A percentile compares a stretch with the other conserved stretches of the same genome.
Conservation (phyloP, 768 basidiomycete genomes). For the Amanita phalloides region DNA sequence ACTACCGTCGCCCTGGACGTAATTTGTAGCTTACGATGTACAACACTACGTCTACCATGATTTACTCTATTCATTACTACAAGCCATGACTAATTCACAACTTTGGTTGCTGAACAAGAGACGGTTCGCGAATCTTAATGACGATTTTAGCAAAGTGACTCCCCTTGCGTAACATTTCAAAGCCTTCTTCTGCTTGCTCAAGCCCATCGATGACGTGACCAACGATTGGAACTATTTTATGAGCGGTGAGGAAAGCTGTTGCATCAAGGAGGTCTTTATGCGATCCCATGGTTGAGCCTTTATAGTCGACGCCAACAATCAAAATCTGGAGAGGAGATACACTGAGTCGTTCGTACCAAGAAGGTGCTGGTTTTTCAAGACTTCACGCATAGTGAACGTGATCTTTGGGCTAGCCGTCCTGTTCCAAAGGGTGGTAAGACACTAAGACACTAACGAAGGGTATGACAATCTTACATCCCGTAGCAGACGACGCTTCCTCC, state of each 20-base stretch:
- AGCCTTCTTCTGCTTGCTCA: constrained; percentile 53
- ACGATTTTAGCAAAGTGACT: constrained; percentile 76
- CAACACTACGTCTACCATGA: too few relatives aligned
- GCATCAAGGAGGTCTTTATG: constrained; percentile 62
- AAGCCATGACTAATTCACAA: constrained; percentile 1
- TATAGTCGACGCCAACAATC: not conserved
- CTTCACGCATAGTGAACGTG: constrained; percentile 67
- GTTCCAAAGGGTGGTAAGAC: not conserved
- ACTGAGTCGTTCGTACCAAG: constrained; percentile 38
- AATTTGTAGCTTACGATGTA: too few relatives aligned
- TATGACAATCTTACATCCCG: constrained; percentile 39
- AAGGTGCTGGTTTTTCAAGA: constrained; percentile 63
- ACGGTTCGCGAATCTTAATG: constrained; percentile 27
- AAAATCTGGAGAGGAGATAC: not conserved
- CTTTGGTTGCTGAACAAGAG: constrained; percentile 3
- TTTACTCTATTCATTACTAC: too few relatives aligned
- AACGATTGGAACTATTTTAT: constrained; percentile 60
- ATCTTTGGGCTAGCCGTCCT: constrained; percentile 57
- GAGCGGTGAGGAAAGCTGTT: constrained; percentile 54
- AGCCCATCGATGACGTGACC: constrained; percentile 64
- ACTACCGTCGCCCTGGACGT: too few relatives aligned
- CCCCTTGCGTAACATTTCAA: constrained; percentile 51
- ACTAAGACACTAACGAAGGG: not conserved
- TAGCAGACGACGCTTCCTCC: constrained; percentile 56
- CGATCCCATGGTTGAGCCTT: constrained; percentile 83